Conservation (phyloP, 106 monocot species). For the Dendrobium officinale region DNA sequence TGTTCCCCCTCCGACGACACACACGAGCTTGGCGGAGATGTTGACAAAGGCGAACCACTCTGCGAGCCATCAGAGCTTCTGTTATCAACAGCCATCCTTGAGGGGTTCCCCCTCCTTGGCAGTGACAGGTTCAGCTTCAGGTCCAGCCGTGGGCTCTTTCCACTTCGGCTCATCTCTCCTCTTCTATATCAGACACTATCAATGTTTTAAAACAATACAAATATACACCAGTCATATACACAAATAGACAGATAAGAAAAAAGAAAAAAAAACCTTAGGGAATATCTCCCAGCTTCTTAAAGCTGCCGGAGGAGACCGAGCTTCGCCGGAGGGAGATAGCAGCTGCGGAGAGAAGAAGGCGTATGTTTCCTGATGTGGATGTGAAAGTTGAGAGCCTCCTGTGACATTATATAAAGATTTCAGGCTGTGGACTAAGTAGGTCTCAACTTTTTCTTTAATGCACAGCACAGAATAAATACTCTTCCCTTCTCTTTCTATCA, state of each 20-base stretch:
- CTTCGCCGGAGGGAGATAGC: not conserved
- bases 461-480: constrained; percentile 28
- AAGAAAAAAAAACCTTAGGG: not conserved
- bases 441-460: constrained; percentile 39
- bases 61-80: constrained; percentile 27
- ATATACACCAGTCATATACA: not conserved
- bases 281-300: no score
- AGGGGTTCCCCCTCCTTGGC: constrained; percentile 27
- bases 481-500: constrained; percentile 2
- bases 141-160: constrained; percentile 48
- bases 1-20: constrained; percentile 42
- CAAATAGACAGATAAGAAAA: not conserved
- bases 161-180: constrained; percentile 53
- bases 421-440: constrained; percentile 10
- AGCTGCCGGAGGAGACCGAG: not conserved
- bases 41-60: constrained; percentile 17
- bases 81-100: constrained; percentile 16
- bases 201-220: not conserved
- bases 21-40: constrained; percentile 27
- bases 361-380: constrained; percentile 15
- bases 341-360: not conserved
- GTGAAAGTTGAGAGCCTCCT: constrained; percentile 16
- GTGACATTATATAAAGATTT: constrained; percentile 56
- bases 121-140: constrained; percentile 58
- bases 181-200: not conserved